These are phyloP conservation scores for Afroboletus lepidellus DNA, from an alignment of 1,284 basidiomycete genomes.

Conservation along the genomic window DNA sequence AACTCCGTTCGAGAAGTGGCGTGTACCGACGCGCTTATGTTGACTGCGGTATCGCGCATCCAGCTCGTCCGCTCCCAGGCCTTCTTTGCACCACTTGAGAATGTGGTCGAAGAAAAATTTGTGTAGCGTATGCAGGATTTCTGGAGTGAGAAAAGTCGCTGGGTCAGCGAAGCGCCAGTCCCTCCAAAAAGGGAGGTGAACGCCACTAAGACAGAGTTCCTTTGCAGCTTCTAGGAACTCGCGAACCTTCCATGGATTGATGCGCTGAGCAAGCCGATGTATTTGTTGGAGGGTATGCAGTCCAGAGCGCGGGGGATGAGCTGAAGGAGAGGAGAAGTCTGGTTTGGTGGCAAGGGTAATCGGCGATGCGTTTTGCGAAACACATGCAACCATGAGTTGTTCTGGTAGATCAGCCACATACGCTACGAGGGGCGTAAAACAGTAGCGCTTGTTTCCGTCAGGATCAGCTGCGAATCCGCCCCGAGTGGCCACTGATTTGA, in stretches of 20 bases:
- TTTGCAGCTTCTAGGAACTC: background rate
- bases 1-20: conserved; percentile 8
- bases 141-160: background rate
- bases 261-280: background rate
- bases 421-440: background rate
- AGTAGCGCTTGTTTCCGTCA: background rate
- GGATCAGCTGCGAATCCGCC: background rate
- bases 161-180: background rate
- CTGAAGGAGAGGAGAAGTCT: background rate
- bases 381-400: background rate
- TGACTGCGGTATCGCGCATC: conserved; percentile 3
- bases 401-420: background rate
- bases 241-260: background rate
- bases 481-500: background rate
- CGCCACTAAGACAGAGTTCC: background rate
- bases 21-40: conserved; percentile 2
- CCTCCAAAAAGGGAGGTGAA: background rate
- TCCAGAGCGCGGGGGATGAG: background rate
- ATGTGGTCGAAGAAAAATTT: conserved; percentile 7
- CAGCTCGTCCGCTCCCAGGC: background rate
- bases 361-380: background rate
- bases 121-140: background rate
- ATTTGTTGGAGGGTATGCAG: background rate
- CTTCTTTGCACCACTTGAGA: conserved; percentile 6
- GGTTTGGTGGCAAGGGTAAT: background rate